phyloP scores from a whole-genome alignment of 2,329 filamentous ascomycete genomes.

The Cladosporium phlei region DNA sequence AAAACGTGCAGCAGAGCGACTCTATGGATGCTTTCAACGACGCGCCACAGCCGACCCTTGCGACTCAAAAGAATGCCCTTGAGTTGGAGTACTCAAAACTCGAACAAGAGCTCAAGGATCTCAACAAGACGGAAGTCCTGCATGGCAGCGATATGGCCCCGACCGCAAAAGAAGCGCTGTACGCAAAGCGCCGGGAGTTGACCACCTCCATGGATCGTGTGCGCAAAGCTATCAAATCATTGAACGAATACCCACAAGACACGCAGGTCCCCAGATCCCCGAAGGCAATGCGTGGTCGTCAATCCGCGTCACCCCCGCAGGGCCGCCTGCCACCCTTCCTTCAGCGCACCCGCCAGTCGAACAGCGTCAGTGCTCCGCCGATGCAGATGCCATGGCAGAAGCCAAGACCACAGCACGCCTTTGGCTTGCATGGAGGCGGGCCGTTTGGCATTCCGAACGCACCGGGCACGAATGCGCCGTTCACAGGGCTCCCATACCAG shows the following conservation, averaged over 20 bases:
- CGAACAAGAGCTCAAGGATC: conserved; percentile 32
- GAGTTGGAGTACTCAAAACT: conserved; percentile 35
- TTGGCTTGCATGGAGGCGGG: no score
- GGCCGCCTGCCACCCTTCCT: conserved; percentile 23
- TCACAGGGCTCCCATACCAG: conserved; percentile 19
- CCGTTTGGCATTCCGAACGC: conserved; percentile 1
- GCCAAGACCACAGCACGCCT: no score
- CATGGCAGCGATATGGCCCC: conserved; percentile 31
- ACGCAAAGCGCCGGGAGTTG: conserved; percentile 31
- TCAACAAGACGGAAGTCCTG: conserved; percentile 36
- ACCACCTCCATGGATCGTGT: conserved; percentile 31
- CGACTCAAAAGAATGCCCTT: conserved; percentile 31
- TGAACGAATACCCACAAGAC: conserved; percentile 23
- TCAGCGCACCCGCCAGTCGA: conserved; percentile 17
- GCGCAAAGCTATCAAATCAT: conserved; percentile 31
- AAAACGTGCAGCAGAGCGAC: background rate
- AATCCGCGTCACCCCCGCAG: conserved; percentile 21
- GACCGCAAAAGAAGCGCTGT: conserved; percentile 28
- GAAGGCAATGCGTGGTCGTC: conserved; percentile 19
- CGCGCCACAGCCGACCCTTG: conserved; percentile 21
- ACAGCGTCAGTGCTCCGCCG: background rate
- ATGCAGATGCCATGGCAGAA: background rate
- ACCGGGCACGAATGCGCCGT: conserved; percentile 20
- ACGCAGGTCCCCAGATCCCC: conserved; percentile 24
- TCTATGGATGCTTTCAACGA: background rate